Evolutionary conservation across 371 early-diverging fungal species (phyloP), one percentile per base, ranked within the genome.

Genomic region (Actinomucor elegans): DNA sequence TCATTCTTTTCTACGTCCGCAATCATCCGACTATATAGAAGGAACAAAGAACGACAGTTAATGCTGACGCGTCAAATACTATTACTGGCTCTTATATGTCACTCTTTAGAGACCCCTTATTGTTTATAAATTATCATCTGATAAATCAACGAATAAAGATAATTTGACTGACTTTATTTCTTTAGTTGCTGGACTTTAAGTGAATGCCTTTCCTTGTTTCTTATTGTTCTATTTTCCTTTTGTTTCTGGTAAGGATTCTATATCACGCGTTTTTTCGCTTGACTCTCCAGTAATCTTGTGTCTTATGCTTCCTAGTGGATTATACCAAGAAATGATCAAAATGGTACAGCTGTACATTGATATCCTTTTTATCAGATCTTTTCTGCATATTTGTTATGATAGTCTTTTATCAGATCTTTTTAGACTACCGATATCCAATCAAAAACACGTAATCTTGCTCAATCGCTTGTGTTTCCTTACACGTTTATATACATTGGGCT

Each of bases 391-490:
- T 35, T 14, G 14, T 37, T n/a, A 24, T 24, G 41, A 29, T 46
- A 9, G 11, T 23, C 21, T 46, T 33, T 46, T 46, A 46, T 46
- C 47, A 46, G 47, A 46, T 46, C 33, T 17, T 21, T 46, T 46
- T 44, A 17, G 3, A 44, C 11, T 8, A 5, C 17, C 17, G 11
- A 21, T 21, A 20, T 10, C 38, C 38, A 38, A 38, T 38, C 38
- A 38, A 18, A 1, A 38, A 11, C 7, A 12, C n/a, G n/a, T n/a
- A n/a, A n/a, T n/a, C n/a, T n/a, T n/a, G 10, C 8, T 20, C 20
- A 20, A 5, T 18, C 8, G 18, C 11, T 18, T 38, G 8, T 18
- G 21, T 20, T 20, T 20, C 21, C 11, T 38, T 38, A n/a, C n/a
- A n/a, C n/a, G n/a, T n/a, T 12, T 38, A 6, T n/a, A n/a, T 17